Percentiles rank a stretch among this genome's conserved stretches.
These are phyloP conservation scores for Penicillium palitans DNA, from an alignment of 2,329 filamentous ascomycete genomes.

Conservation along the genomic window DNA sequence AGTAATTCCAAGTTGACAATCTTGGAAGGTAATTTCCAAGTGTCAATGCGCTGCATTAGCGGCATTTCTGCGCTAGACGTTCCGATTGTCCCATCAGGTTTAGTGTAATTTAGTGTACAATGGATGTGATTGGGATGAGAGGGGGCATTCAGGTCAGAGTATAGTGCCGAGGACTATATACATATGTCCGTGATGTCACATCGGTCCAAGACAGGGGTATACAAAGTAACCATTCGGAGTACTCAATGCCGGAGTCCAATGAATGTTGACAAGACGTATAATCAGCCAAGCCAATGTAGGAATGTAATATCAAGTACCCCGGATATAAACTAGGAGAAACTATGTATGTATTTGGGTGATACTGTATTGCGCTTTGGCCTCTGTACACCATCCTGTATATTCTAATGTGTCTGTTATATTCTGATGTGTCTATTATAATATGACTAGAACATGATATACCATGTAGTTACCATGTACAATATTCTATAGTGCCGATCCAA, in stretches of 20 bases:
- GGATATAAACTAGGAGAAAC: background rate
- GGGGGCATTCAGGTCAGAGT: background rate
- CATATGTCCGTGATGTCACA: background rate
- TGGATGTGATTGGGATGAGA: background rate
- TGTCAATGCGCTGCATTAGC: slow-evolving; percentile 5
- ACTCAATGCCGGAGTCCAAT: background rate
- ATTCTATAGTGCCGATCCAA: slow-evolving; percentile 4
- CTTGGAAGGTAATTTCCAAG: background rate
- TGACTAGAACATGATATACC: background rate
- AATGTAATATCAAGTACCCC: background rate
- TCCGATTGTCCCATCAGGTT: background rate
- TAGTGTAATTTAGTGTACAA: background rate
- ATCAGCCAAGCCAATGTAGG: background rate
- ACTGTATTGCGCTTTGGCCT: background rate
- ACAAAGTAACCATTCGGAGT: background rate
- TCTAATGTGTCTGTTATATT: too few relatives aligned
- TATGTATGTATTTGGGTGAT: background rate
- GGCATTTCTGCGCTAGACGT: background rate
- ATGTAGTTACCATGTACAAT: background rate
- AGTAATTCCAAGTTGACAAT: background rate
- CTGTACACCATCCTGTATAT: background rate
- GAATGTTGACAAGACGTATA: background rate
- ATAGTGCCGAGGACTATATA: background rate
- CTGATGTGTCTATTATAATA: background rate
- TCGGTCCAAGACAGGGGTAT: background rate